phyloP scores from a whole-genome alignment of 495 filamentous ascomycete genomes.

The Podospora pseudopauciseta region DNA sequence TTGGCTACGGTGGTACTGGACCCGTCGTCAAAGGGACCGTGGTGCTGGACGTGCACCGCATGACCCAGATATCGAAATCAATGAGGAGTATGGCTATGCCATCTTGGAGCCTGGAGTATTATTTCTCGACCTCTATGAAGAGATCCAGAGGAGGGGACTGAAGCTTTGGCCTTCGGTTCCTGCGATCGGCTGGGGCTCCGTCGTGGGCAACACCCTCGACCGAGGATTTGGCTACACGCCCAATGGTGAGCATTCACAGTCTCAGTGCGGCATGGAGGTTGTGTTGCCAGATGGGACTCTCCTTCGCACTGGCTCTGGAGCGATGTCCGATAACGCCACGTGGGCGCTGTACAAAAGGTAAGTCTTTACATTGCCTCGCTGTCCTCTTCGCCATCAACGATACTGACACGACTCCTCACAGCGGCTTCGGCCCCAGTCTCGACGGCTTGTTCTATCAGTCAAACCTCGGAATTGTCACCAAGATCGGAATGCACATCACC shows the following conservation, averaged over 20 bases:
- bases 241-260: constrained; percentile 48
- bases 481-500: constrained; percentile 49
- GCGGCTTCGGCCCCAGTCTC: constrained; percentile 50
- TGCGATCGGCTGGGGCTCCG: constrained; percentile 54
- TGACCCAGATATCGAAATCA: constrained; percentile 52
- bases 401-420: too few relatives aligned
- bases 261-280: constrained; percentile 54
- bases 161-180: constrained; percentile 51
- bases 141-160: constrained; percentile 41
- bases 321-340: constrained; percentile 41
- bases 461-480: constrained; percentile 48
- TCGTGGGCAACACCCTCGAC: constrained; percentile 54
- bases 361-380: too few relatives aligned
- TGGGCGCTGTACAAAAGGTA: constrained; percentile 50
- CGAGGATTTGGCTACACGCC: constrained; percentile 46
- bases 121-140: constrained; percentile 50
- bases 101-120: constrained; percentile 59
- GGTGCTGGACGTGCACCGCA: constrained; percentile 51
- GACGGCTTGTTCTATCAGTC: constrained; percentile 57
- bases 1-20: constrained; percentile 56
- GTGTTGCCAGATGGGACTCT: constrained; percentile 53
- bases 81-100: constrained; percentile 46
- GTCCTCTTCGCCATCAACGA: too few relatives aligned
- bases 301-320: constrained; percentile 57
- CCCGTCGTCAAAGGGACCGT: constrained; percentile 51